Evolutionary conservation across 306 rosid genomes (phyloP).

Genomic region (Quercus dentata): DNA sequence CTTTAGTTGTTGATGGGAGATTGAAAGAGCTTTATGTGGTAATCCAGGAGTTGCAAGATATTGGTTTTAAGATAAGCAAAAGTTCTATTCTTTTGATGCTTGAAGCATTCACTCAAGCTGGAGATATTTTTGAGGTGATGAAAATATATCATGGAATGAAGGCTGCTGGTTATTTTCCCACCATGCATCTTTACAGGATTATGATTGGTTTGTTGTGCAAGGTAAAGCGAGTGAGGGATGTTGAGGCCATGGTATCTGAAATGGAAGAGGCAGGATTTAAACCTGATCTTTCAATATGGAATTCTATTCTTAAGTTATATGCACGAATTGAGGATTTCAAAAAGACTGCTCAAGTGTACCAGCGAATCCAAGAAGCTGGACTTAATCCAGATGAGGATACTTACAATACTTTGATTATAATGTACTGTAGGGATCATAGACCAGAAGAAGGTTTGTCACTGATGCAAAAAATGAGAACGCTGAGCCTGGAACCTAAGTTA

Average conservation of each 20-base stretch:
- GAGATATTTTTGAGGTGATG: slow-evolving; percentile 83
- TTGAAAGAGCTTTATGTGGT: slow-evolving; percentile 81
- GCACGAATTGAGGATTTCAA: slow-evolving; percentile 65
- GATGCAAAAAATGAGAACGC: slow-evolving; percentile 78
- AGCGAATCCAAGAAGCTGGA: slow-evolving; percentile 57
- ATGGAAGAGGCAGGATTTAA: slow-evolving; percentile 84
- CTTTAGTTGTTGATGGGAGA: slow-evolving; percentile 75
- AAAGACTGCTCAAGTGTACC: slow-evolving; percentile 57
- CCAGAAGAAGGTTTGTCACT: slow-evolving; percentile 84
- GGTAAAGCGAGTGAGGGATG: slow-evolving; percentile 73
- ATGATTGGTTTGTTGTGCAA: slow-evolving; percentile 70
- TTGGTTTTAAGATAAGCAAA: slow-evolving; percentile 84
- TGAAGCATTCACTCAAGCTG: slow-evolving; percentile 80
- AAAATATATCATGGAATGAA: slow-evolving; percentile 93
- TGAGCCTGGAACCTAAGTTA: slow-evolving; percentile 67
- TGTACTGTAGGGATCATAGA: slow-evolving; percentile 88
- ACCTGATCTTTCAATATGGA: slow-evolving; percentile 80
- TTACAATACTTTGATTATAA: slow-evolving; percentile 63
- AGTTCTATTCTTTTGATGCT: slow-evolving; percentile 85
- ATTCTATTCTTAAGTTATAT: slow-evolving; percentile 69
- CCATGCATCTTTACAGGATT: slow-evolving; percentile 75
- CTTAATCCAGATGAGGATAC: slow-evolving; percentile 78
- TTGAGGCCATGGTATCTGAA: slow-evolving; percentile 71
- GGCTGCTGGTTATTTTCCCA: slow-evolving; percentile 93
- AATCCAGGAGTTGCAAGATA: slow-evolving; percentile 90